A percentile compares a stretch with the other conserved stretches of the same genome.
phyloP scores from a whole-genome alignment of 2,329 filamentous ascomycete species.

The Pseudodiploospora longispora region DNA sequence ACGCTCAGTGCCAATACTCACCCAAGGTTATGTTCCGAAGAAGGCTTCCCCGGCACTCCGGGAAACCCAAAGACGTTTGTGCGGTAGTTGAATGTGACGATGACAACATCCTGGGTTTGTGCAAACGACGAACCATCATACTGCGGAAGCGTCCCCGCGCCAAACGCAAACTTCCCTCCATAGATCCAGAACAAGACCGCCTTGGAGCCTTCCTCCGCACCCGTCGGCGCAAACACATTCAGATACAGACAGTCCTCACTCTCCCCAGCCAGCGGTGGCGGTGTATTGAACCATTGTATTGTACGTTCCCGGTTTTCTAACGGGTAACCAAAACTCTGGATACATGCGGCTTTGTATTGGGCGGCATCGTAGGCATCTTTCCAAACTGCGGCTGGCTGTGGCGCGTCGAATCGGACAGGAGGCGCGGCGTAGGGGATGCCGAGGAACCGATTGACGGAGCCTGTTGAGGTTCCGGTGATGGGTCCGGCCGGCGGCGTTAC shows the following conservation, averaged over 20 bases:
- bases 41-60: slow-evolving; percentile 10
- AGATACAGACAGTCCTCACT: slow-evolving; percentile 26
- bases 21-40: slow-evolving; percentile 17
- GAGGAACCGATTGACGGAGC: slow-evolving; percentile 19
- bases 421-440: slow-evolving; percentile 22
- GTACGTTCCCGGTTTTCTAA: slow-evolving; percentile 8
- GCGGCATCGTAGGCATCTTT: slow-evolving; percentile 15
- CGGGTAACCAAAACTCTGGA: slow-evolving; percentile 17
- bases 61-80: slow-evolving; percentile 34
- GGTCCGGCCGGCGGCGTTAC: slow-evolving; percentile 3
- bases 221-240: slow-evolving; percentile 22
- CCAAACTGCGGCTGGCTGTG: slow-evolving; percentile 14
- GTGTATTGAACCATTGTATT: slow-evolving; percentile 16
- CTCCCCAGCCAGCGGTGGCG: slow-evolving; percentile 15
- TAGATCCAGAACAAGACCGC: slow-evolving; percentile 37
- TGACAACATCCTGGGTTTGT: slow-evolving; percentile 28
- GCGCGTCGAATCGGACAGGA: slow-evolving; percentile 15
- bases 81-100: slow-evolving; percentile 40
- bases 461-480: slow-evolving; percentile 8
- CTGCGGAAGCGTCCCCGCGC: slow-evolving; percentile 29
- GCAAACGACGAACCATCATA: slow-evolving; percentile 20
- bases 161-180: slow-evolving; percentile 31
- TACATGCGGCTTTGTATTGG: slow-evolving; percentile 15
- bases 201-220: slow-evolving; percentile 19
- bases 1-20: no score